A percentile compares a stretch with the other conserved stretches of the same genome.
Evolutionary conservation across 2,329 filamentous ascomycete species (phyloP).

Genomic region (Lachnellula occidentalis): DNA sequence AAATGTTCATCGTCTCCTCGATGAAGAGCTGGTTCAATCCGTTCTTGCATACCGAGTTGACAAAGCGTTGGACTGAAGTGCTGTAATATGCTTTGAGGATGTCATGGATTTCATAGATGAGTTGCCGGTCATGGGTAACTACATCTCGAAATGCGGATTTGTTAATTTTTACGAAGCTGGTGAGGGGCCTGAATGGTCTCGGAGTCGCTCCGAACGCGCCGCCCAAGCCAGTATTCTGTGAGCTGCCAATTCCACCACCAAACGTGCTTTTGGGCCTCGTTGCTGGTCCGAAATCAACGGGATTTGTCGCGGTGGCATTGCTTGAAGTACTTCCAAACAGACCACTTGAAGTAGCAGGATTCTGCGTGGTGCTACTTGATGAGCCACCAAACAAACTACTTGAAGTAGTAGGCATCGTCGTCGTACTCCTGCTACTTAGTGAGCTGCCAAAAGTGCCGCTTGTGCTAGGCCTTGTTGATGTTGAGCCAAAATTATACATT

Average conservation of each 20-base stretch:
- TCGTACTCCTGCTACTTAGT: too few species aligned
- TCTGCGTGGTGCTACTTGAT: too few species aligned
- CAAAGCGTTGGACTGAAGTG: not conserved
- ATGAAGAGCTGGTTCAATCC: not conserved
- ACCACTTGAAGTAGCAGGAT: too few species aligned
- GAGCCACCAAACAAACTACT: too few species aligned
- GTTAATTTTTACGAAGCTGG: not conserved
- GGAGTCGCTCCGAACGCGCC: not conserved
- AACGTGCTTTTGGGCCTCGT: not conserved
- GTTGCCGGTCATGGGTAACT: not conserved
- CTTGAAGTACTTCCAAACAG: too few species aligned
- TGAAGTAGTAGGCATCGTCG: too few species aligned
- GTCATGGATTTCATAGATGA: conserved; percentile 5
- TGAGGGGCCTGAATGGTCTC: not conserved
- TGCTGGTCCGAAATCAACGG: too few species aligned
- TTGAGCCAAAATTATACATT: too few species aligned
- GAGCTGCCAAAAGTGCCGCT: too few species aligned
- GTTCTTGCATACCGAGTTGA: not conserved
- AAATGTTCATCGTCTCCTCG: not conserved
- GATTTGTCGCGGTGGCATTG: too few species aligned
- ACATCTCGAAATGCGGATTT: not conserved
- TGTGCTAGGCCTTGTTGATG: too few species aligned
- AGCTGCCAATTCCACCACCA: not conserved
- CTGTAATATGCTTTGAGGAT: conserved; percentile 16
- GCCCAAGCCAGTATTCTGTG: not conserved